phyloP scores from a whole-genome alignment of 2,329 filamentous ascomycete genomes.

The Aspergillus cejpii region DNA sequence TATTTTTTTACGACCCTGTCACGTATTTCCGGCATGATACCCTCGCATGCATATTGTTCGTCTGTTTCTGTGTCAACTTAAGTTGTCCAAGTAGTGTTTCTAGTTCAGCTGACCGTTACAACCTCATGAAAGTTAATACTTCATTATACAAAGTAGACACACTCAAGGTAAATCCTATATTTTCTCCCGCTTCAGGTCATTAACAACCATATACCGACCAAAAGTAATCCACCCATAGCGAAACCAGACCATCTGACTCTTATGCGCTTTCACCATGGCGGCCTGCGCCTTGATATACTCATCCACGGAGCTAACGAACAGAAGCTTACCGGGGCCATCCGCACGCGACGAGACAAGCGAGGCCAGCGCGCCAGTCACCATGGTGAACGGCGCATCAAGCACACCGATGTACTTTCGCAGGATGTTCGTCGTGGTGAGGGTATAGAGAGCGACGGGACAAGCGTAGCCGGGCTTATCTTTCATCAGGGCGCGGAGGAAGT shows the following conservation, averaged over 20 bases:
- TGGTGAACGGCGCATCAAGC: slow-evolving; percentile 66
- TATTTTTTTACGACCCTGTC: neutral
- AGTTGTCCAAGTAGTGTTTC: too few relatives aligned
- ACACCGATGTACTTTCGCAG: slow-evolving; percentile 74
- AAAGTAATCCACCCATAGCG: slow-evolving; percentile 89
- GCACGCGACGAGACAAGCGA: slow-evolving; percentile 18
- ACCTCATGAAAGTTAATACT: too few relatives aligned
- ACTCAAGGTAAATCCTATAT: slow-evolving; percentile 19
- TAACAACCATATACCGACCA: slow-evolving; percentile 91
- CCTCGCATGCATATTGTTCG: too few relatives aligned
- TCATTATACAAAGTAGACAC: too few relatives aligned
- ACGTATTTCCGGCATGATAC: too few relatives aligned
- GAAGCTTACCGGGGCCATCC: slow-evolving; percentile 47
- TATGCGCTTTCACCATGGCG: slow-evolving; percentile 85
- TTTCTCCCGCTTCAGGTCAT: slow-evolving; percentile 66
- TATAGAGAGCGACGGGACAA: slow-evolving; percentile 77
- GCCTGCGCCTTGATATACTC: slow-evolving; percentile 63
- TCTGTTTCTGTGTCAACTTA: too few relatives aligned
- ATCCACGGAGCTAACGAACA: slow-evolving; percentile 64
- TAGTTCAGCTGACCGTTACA: too few relatives aligned
- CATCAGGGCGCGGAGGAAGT: slow-evolving; percentile 64
- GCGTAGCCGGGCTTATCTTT: slow-evolving; percentile 57
- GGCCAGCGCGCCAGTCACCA: slow-evolving; percentile 50
- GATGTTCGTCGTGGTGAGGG: slow-evolving; percentile 65
- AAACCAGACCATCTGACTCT: slow-evolving; percentile 98